A percentile compares a stretch with the other conserved stretches of the same genome.
phyloP scores from a whole-genome alignment of 768 basidiomycete genomes.

The Rhizopogon rudus region DNA sequence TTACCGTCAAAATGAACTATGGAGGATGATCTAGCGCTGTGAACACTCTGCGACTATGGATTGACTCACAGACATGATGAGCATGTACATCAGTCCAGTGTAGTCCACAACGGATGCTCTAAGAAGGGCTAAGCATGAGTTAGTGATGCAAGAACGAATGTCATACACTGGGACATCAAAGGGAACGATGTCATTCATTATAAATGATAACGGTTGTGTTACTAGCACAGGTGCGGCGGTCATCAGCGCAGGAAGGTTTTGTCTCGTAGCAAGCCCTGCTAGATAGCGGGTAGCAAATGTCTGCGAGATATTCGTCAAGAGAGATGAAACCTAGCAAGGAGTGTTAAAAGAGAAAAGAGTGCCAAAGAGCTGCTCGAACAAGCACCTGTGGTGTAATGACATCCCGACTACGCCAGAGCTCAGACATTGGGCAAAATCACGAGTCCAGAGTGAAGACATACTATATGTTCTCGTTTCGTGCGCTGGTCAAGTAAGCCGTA shows the following conservation, averaged over 20 bases:
- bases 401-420: slow-evolving; percentile 10
- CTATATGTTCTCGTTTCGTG: slow-evolving; percentile 57
- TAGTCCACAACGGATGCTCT: slow-evolving; percentile 52
- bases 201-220: slow-evolving; percentile 43
- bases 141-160: slow-evolving; percentile 1
- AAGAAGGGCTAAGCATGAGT: not conserved
- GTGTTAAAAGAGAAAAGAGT: not conserved
- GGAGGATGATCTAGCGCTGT: not conserved
- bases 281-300: slow-evolving; percentile 32
- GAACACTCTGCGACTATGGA: not conserved
- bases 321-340: slow-evolving; percentile 18
- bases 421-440: not conserved
- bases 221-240: slow-evolving; percentile 45
- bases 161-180: slow-evolving; percentile 58
- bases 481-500: slow-evolving; percentile 42
- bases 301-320: slow-evolving; percentile 35
- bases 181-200: slow-evolving; percentile 44
- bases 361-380: slow-evolving; percentile 4
- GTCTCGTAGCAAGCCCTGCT: slow-evolving; percentile 15
- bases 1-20: slow-evolving; percentile 24
- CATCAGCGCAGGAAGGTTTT: slow-evolving; percentile 32
- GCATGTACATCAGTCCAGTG: slow-evolving; percentile 48
- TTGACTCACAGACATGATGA: slow-evolving; percentile 24
- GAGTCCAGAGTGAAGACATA: slow-evolving; percentile 24
- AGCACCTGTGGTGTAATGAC: slow-evolving; percentile 3